These are phyloP conservation scores for Hymenoscyphus occultus DNA, from an alignment of 2,329 filamentous ascomycete species.

Conservation along the genomic window DNA sequence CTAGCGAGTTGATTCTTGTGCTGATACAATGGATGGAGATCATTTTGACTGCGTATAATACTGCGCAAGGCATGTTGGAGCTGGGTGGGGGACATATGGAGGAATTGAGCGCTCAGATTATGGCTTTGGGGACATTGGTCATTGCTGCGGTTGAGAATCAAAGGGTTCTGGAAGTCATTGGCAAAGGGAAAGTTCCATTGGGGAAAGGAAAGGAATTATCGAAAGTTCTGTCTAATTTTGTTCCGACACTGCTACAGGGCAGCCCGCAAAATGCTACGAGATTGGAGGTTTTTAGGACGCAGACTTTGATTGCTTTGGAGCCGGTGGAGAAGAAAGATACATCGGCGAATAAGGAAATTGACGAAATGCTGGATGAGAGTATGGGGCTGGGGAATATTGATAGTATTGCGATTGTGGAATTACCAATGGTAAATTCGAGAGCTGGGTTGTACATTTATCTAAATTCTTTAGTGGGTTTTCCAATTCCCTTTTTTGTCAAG, in stretches of 20 bases:
- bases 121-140: slow-evolving; percentile 62
- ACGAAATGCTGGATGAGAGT: slow-evolving; percentile 56
- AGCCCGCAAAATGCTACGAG: slow-evolving; percentile 47
- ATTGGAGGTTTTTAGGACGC: slow-evolving; percentile 57
- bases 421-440: slow-evolving; percentile 71
- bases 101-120: slow-evolving; percentile 59
- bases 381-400: slow-evolving; percentile 48
- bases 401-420: slow-evolving; percentile 51
- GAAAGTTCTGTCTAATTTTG: slow-evolving; percentile 50
- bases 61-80: slow-evolving; percentile 43
- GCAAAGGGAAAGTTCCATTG: slow-evolving; percentile 48
- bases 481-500: not conserved
- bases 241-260: slow-evolving; percentile 55
- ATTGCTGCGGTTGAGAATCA: slow-evolving; percentile 60
- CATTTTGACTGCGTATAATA: slow-evolving; percentile 50
- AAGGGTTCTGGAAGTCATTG: slow-evolving; percentile 52
- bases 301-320: slow-evolving; percentile 54
- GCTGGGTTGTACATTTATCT: slow-evolving; percentile 83
- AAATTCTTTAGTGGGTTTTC: slow-evolving; percentile 67
- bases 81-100: slow-evolving; percentile 45
- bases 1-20: slow-evolving; percentile 47
- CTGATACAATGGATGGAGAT: slow-evolving; percentile 58
- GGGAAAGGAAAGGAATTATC: slow-evolving; percentile 47
- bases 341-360: slow-evolving; percentile 49
- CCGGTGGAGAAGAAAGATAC: slow-evolving; percentile 52